Conservation (phyloP, 1,284 basidiomycete species). For the Peniophora sp. region DNA sequence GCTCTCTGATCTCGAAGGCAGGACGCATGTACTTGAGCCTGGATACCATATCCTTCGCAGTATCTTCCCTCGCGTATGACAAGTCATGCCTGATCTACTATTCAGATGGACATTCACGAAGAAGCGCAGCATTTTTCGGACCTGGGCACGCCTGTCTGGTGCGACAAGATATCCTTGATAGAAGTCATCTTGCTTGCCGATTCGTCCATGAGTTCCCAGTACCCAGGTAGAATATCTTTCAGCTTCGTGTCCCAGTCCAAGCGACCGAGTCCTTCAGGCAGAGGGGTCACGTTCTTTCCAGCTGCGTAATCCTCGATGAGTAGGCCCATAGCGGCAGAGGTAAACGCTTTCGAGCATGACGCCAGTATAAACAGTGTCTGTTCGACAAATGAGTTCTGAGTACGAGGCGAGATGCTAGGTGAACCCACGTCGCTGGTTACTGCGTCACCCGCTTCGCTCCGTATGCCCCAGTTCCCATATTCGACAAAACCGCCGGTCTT, state of each 20-base stretch:
- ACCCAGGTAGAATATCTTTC: constrained; percentile 27
- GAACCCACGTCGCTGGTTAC: constrained; percentile 21
- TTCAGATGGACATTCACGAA: neutral
- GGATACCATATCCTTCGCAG: constrained; percentile 16
- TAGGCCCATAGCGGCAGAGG: constrained; percentile 27
- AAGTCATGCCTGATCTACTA: constrained; percentile 7
- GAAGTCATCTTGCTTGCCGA: constrained; percentile 26
- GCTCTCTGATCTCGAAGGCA: constrained; percentile 31
- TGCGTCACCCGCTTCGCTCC: constrained; percentile 21
- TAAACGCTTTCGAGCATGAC: constrained; percentile 39
- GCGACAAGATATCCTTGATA: constrained; percentile 27
- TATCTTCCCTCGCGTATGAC: constrained; percentile 3
- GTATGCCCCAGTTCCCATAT: constrained; percentile 18
- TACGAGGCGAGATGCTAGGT: neutral
- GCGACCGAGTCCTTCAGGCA: constrained; percentile 16
- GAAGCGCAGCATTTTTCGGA: neutral
- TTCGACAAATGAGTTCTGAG: neutral
- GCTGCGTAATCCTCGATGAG: constrained; percentile 24
- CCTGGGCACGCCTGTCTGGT: constrained; percentile 14
- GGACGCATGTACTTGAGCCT: constrained; percentile 29
- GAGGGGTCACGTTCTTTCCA: constrained; percentile 19
- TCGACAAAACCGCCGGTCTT: constrained; percentile 13
- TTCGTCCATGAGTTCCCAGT: constrained; percentile 29
- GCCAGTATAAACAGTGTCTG: constrained; percentile 34
- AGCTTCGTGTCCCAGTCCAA: constrained; percentile 32